A percentile compares a stretch with the other conserved stretches of the same genome.
Evolutionary conservation across 2,329 filamentous ascomycete species (phyloP).

Genomic region (Coleophoma crateriformis): DNA sequence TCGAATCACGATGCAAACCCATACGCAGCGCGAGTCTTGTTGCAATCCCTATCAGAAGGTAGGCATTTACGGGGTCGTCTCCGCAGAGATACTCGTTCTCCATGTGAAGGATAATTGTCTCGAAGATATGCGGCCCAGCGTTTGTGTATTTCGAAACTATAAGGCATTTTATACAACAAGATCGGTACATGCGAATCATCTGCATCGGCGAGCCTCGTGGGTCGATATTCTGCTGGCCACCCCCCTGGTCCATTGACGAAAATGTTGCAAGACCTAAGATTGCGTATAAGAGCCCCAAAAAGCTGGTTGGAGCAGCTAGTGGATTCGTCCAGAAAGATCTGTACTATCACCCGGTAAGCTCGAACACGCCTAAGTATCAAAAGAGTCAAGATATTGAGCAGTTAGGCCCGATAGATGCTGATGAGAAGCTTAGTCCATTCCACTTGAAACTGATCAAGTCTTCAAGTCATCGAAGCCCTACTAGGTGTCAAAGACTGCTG

Average conservation of each 20-base stretch:
- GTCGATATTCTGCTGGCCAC: constrained; percentile 39
- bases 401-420: too few relatives aligned
- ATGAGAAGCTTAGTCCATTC: too few relatives aligned
- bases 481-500: too few relatives aligned
- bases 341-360: constrained; percentile 30
- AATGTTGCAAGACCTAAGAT: constrained; percentile 16
- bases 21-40: constrained; percentile 52
- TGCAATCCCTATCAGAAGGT: constrained; percentile 42
- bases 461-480: too few relatives aligned
- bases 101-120: constrained; percentile 44
- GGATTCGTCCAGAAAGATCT: constrained; percentile 43
- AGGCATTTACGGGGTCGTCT: constrained; percentile 46
- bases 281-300: constrained; percentile 42
- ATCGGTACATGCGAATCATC: constrained; percentile 41
- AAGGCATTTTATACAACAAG: constrained; percentile 46
- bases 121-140: constrained; percentile 41
- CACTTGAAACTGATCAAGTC: too few relatives aligned
- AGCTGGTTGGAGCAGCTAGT: constrained; percentile 32
- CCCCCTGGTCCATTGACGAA: constrained; percentile 35
- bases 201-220: constrained; percentile 38
- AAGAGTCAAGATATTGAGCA: too few relatives aligned
- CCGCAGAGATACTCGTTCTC: constrained; percentile 49
- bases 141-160: constrained; percentile 43
- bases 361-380: too few relatives aligned
- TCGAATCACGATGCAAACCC: constrained; percentile 48